phyloP scores from a whole-genome alignment of 768 basidiomycete genomes.

The Rhizopogon vinicolor region DNA sequence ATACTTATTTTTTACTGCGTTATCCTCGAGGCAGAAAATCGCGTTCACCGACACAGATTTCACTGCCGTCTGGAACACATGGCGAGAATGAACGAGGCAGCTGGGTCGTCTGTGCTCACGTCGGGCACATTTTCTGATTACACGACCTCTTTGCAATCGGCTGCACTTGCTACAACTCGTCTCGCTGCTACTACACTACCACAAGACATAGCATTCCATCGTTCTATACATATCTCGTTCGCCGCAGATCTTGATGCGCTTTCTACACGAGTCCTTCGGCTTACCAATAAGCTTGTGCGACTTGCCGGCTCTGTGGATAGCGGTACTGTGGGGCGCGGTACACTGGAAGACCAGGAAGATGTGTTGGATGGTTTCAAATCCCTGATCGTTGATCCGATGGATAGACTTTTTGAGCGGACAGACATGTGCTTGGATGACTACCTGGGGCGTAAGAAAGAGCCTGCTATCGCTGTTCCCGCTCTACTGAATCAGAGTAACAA shows the following conservation, averaged over 20 bases:
- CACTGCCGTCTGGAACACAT: neutral
- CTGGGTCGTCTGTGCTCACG: conserved; percentile 2
- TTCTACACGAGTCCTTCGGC: conserved; percentile 56
- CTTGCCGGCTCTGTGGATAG: conserved; percentile 43
- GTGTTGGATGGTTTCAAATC: conserved; percentile 79
- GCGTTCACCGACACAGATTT: neutral
- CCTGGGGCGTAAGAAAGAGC: conserved; percentile 63
- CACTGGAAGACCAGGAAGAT: conserved; percentile 68
- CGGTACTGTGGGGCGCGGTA: conserved; percentile 27
- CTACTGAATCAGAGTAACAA: conserved; percentile 15
- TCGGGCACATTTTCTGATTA: conserved; percentile 43
- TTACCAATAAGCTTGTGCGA: conserved; percentile 62
- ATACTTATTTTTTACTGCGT: too few species aligned
- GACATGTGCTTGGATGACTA: conserved; percentile 82
- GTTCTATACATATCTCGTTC: conserved; percentile 73
- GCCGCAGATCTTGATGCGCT: conserved; percentile 68
- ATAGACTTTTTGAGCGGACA: conserved; percentile 79
- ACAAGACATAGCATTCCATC: conserved; percentile 81
- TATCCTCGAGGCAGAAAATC: too few species aligned
- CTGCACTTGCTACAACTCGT: conserved; percentile 61
- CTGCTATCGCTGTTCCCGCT: conserved; percentile 57
- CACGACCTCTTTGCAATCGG: conserved; percentile 52
- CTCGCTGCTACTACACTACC: conserved; percentile 57
- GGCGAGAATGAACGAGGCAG: neutral
- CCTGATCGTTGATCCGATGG: conserved; percentile 78